Evolutionary conservation across 139 green algal species (phyloP).

Genomic region (Astrephomene gubernaculifera): DNA sequence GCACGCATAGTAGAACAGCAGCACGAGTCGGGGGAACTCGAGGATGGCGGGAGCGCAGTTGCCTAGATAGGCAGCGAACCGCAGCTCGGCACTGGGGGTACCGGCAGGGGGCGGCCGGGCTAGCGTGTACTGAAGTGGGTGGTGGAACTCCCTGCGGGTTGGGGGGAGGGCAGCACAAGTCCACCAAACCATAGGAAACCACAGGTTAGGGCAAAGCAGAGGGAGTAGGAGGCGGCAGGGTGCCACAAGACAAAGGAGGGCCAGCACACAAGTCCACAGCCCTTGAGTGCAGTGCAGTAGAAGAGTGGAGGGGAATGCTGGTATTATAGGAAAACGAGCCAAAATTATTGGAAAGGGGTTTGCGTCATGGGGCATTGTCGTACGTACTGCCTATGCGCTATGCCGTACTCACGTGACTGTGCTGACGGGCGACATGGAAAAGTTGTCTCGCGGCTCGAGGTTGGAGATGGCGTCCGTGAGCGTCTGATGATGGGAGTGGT

Average conservation of each 20-base stretch:
- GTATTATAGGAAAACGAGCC: too few relatives aligned
- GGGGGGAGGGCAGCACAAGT: too few relatives aligned
- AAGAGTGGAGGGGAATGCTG: too few relatives aligned
- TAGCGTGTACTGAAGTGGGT: background rate
- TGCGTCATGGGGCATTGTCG: too few relatives aligned
- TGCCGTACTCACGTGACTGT: background rate
- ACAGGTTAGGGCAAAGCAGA: too few relatives aligned
- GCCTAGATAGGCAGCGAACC: background rate
- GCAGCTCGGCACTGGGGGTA: background rate
- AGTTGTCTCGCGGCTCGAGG: background rate
- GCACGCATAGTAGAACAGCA: background rate
- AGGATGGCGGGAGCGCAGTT: background rate
- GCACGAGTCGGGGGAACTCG: background rate
- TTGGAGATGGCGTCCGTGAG: constrained; percentile 5
- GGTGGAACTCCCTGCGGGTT: background rate
- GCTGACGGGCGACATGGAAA: background rate
- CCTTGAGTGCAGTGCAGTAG: too few relatives aligned
- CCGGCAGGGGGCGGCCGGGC: background rate
- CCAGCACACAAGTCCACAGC: too few relatives aligned
- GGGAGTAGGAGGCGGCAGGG: too few relatives aligned
- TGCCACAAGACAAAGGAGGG: too few relatives aligned
- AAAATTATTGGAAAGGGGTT: too few relatives aligned
- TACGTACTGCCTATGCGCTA: too few relatives aligned
- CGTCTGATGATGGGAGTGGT: background rate
- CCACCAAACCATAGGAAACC: too few relatives aligned